Evolutionary conservation across 176 grass and related monocot species (phyloP).

Genomic region (Themeda triandra): DNA sequence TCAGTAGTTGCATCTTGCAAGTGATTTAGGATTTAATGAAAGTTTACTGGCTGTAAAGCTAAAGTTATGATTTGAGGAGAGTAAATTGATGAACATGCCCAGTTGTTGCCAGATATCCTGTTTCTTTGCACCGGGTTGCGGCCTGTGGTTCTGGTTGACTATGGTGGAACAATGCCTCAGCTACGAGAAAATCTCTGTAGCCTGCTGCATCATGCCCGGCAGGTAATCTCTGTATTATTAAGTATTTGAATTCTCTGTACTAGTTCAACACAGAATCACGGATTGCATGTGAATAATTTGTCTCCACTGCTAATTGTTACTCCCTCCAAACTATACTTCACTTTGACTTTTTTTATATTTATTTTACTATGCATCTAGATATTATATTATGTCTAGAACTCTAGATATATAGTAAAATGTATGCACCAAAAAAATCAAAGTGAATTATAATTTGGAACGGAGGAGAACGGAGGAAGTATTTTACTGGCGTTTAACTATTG

Average conservation of each 20-base stretch:
- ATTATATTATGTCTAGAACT: no score
- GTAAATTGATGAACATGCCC: background rate
- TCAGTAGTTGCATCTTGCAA: background rate
- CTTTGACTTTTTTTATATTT: no score
- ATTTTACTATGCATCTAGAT: no score
- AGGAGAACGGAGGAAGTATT: no score
- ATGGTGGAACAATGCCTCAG: constrained; percentile 63
- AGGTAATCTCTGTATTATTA: constrained; percentile 37
- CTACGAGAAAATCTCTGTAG: constrained; percentile 56
- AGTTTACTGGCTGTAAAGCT: background rate
- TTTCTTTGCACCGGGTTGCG: constrained; percentile 59
- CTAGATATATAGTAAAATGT: no score
- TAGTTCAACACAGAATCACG: background rate
- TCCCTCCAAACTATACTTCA: no score
- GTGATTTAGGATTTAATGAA: background rate
- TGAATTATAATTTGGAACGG: no score
- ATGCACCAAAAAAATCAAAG: no score
- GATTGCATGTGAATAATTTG: background rate
- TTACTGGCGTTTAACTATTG: no score
- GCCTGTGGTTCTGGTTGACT: constrained; percentile 57
- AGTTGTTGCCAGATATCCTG: constrained; percentile 41
- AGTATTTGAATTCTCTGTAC: background rate
- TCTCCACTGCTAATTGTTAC: background rate
- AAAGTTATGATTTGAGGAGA: background rate
- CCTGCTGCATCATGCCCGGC: constrained; percentile 39